Conservation (phyloP, 495 filamentous ascomycete genomes). For the Aspergillus indologenus region DNA sequence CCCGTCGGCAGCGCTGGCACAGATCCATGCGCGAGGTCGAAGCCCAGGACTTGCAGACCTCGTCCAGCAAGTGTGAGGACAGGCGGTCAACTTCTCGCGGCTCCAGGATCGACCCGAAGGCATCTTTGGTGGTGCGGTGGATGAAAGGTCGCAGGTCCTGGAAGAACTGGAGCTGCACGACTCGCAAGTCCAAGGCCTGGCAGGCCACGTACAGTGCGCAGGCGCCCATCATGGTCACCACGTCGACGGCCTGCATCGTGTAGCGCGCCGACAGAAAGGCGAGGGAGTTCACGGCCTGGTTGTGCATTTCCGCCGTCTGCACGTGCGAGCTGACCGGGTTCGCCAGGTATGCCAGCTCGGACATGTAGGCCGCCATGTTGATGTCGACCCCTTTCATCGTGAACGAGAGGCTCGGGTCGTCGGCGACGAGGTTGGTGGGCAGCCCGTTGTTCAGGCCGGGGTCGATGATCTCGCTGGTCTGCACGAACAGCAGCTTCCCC, state of each 20-base stretch:
- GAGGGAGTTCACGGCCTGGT: slow-evolving; percentile 57
- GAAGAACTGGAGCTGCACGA: not conserved
- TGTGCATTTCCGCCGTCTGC: slow-evolving; percentile 53
- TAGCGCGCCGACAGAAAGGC: slow-evolving; percentile 54
- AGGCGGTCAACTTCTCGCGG: not conserved
- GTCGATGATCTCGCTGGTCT: slow-evolving; percentile 58
- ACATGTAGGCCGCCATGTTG: slow-evolving; percentile 60
- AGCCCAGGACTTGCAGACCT: not conserved
- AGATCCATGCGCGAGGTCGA: not conserved
- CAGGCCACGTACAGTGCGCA: slow-evolving; percentile 51
- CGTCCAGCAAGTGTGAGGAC: not conserved
- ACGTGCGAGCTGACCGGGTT: slow-evolving; percentile 50
- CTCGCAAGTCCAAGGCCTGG: slow-evolving; percentile 41
- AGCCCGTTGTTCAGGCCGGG: slow-evolving; percentile 54
- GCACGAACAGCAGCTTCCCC: slow-evolving; percentile 55
- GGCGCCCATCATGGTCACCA: slow-evolving; percentile 52
- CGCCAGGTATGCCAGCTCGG: slow-evolving; percentile 47
- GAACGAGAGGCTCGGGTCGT: slow-evolving; percentile 54
- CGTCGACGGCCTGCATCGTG: slow-evolving; percentile 52
- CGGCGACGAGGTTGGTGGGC: slow-evolving; percentile 53
- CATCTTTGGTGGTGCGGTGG: not conserved
- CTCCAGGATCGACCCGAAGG: not conserved
- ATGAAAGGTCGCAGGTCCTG: not conserved
- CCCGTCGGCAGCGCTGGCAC: not conserved
- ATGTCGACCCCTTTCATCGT: slow-evolving; percentile 61